A percentile compares a stretch with the other conserved stretches of the same genome.
These are phyloP conservation scores for Bipolaris oryzae DNA, from an alignment of 2,329 filamentous ascomycete genomes.

Conservation along the genomic window DNA sequence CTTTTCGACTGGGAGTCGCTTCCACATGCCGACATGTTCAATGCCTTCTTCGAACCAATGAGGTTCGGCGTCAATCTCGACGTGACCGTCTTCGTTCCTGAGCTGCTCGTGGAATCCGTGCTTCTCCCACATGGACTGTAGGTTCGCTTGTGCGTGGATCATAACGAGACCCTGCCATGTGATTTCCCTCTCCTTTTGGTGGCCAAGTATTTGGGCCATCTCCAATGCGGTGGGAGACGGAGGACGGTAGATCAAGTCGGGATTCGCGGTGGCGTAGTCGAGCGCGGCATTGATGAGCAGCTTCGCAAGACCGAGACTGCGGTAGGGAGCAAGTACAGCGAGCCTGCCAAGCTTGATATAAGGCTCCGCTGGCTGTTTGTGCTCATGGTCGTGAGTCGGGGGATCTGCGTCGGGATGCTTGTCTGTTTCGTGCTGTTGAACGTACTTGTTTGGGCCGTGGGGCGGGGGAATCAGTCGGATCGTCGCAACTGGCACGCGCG, in stretches of 20 bases:
- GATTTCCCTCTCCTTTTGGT: conserved; percentile 45
- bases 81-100: conserved; percentile 61
- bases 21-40: conserved; percentile 84
- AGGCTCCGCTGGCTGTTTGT: conserved; percentile 69
- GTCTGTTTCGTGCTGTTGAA: conserved; percentile 27
- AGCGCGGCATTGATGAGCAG: conserved; percentile 71
- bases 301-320: conserved; percentile 68
- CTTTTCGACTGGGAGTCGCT: conserved; percentile 40
- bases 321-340: conserved; percentile 69
- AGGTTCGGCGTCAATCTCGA: conserved; percentile 40
- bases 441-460: conserved; percentile 67
- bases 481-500: conserved; percentile 69
- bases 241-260: conserved; percentile 52
- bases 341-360: conserved; percentile 84
- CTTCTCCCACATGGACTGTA: conserved; percentile 69
- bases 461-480: conserved; percentile 83
- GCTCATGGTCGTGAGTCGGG: conserved; percentile 19
- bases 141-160: conserved; percentile 76
- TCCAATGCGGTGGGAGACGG: conserved; percentile 49
- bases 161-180: conserved; percentile 77
- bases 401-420: conserved; percentile 42
- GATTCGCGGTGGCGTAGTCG: conserved; percentile 69
- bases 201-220: conserved; percentile 54
- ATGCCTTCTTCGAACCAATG: conserved; percentile 85
- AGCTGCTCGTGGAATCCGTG: conserved; percentile 77